Percentiles rank a stretch among this genome's conserved stretches.
These are phyloP conservation scores for Oidium heveae DNA, from an alignment of 2,329 filamentous ascomycete species.

Conservation along the genomic window DNA sequence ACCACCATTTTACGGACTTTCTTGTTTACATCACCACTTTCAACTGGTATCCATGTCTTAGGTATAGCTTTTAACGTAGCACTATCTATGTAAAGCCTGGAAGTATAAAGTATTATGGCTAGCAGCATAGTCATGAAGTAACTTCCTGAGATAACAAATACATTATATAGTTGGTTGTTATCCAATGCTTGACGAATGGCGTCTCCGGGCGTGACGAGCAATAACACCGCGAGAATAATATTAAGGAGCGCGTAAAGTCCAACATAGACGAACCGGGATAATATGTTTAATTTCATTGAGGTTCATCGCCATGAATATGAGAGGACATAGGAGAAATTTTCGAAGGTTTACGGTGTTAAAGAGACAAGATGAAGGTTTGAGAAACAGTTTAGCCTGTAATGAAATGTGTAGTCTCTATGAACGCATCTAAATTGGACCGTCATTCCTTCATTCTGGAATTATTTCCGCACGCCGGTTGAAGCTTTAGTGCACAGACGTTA, in stretches of 20 bases:
- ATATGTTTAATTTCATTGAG: slow-evolving; percentile 1
- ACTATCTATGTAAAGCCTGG: slow-evolving; percentile 68
- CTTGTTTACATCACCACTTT: slow-evolving; percentile 57
- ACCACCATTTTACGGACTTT: slow-evolving; percentile 53
- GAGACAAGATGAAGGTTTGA: too few relatives aligned
- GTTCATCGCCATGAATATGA: too few relatives aligned
- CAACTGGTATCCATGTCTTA: slow-evolving; percentile 63
- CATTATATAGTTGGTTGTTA: slow-evolving; percentile 45
- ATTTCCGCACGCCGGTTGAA: too few relatives aligned
- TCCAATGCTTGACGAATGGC: slow-evolving; percentile 51
- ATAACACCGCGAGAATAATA: slow-evolving; percentile 43
- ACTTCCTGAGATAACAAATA: slow-evolving; percentile 54
- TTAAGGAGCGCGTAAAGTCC: slow-evolving; percentile 54
- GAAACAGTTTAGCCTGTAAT: too few relatives aligned
- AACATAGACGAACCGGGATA: slow-evolving; percentile 63
- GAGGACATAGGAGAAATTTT: too few relatives aligned
- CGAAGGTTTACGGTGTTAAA: too few relatives aligned
- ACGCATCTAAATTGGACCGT: too few relatives aligned
- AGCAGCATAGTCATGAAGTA: slow-evolving; percentile 50
- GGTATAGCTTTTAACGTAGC: slow-evolving; percentile 61
- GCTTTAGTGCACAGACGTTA: too few relatives aligned
- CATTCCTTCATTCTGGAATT: too few relatives aligned
- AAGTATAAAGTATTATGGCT: slow-evolving; percentile 52
- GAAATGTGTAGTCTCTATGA: too few relatives aligned
- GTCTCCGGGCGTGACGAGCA: slow-evolving; percentile 61